Base-by-base conservation (phyloP, 345 rosid genomes). In the Melastoma malabathricum region DNA sequence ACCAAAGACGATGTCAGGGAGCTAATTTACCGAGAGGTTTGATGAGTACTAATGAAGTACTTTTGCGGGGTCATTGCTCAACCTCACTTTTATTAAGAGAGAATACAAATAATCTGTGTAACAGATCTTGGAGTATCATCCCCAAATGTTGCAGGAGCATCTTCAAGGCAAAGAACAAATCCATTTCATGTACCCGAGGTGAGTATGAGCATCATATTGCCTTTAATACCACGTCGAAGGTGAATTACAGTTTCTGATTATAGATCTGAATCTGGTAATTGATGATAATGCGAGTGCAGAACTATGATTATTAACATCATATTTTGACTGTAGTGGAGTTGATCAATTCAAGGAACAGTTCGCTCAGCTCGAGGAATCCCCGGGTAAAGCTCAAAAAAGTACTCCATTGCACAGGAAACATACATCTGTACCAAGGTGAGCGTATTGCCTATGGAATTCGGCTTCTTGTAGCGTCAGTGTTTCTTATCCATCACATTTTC, bases 121-220 rank as follows among this genome's bases (percentile, higher is more conserved):
- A 69, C 73, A 87, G 98, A 87, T 92, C 60, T 68, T 92, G 61
- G 98, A 92, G 78, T 89, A 83, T 65, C 90, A 83, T 68, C 90
- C 90, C 23, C 83, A 75, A 67, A 80, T 83, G 90, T 59, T 80
- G 55, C 68, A 75, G 59, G 86, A 83, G 68, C 64, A 83, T 66
- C 70, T 79, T 60, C 74, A 71, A 43, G 96, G 97, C 51, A 77
- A 80, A 62, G 94, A 86, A 55, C 85, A 79, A 47, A 50, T 72
- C 51, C 76, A 75, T 77, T 92, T 92, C 77, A 70, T 92, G 69
- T 89, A 89, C 62, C 97, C 97, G 56, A 89, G 97, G 97, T 86
- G 18, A 71, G 71, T 51, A 52, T 61, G 44, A 27, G 18, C 52
- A 34, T 51, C 22, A 0, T 18, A 34, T 34, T 34, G 41, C 41